Percentiles rank a stretch among this genome's conserved stretches.
Evolutionary conservation across 768 basidiomycete species (phyloP).

Genomic region (Boletus vinaceobasis): DNA sequence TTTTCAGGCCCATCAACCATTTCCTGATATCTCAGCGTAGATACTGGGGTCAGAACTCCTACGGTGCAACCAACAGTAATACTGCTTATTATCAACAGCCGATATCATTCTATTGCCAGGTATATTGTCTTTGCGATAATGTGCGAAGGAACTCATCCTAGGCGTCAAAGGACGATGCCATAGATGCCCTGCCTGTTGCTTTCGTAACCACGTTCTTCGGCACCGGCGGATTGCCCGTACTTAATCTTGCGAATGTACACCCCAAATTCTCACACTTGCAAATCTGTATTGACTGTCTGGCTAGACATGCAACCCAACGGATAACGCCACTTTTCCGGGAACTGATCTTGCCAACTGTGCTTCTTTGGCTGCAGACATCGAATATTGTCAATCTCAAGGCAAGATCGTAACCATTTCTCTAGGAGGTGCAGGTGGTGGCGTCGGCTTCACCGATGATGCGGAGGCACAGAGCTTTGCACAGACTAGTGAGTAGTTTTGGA

Average conservation of each 20-base stretch:
- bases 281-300: background rate
- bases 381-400: conserved; percentile 43
- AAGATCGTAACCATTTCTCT: conserved; percentile 47
- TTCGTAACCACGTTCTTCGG: conserved; percentile 67
- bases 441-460: conserved; percentile 37
- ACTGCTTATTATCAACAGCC: conserved; percentile 57
- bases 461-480: conserved; percentile 35
- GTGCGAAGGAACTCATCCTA: conserved; percentile 2
- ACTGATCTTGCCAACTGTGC: conserved; percentile 40
- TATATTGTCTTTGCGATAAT: conserved; percentile 21
- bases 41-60: conserved; percentile 77
- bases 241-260: conserved; percentile 67
- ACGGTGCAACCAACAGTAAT: conserved; percentile 55
- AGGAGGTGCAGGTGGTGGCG: conserved; percentile 42
- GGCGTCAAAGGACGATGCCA: conserved; percentile 51
- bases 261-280: background rate
- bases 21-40: conserved; percentile 30
- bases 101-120: conserved; percentile 63
- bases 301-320: conserved; percentile 42
- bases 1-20: background rate
- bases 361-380: conserved; percentile 39
- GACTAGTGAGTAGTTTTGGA: conserved; percentile 14
- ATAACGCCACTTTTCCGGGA: conserved; percentile 40
- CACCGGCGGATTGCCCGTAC: conserved; percentile 55
- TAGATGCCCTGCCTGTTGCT: conserved; percentile 69